Conservation (phyloP, 2,329 filamentous ascomycete species). For the Claviceps spartinae region DNA sequence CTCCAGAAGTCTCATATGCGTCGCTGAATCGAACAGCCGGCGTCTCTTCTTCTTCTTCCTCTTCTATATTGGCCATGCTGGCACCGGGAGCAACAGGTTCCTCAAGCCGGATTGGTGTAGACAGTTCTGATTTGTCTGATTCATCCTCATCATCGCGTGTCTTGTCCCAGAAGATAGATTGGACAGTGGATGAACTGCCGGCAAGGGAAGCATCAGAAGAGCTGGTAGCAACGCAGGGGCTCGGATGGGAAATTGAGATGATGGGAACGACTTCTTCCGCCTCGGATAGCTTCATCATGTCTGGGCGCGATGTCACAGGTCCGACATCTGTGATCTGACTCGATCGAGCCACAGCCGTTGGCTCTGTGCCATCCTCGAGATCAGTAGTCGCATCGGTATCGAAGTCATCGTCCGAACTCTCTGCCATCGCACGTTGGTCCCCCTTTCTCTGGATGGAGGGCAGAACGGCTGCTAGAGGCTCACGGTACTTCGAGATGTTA, state of each 20-base stretch:
- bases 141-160: not conserved
- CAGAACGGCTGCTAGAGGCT: slow-evolving; percentile 58
- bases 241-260: slow-evolving; percentile 5
- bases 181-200: slow-evolving; percentile 3
- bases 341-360: not conserved
- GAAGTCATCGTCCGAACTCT: slow-evolving; percentile 20
- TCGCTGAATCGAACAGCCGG: slow-evolving; percentile 59
- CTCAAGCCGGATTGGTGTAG: slow-evolving; percentile 8
- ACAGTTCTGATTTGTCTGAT: slow-evolving; percentile 2
- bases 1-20: slow-evolving; percentile 59
- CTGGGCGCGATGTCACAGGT: slow-evolving; percentile 4
- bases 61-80: slow-evolving; percentile 25
- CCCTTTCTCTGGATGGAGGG: slow-evolving; percentile 57
- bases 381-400: slow-evolving; percentile 8
- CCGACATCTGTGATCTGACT: not conserved
- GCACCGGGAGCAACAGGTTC: slow-evolving; percentile 11
- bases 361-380: slow-evolving; percentile 3
- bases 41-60: slow-evolving; percentile 28
- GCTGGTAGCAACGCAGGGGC: not conserved
- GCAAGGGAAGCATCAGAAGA: not conserved
- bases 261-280: not conserved
- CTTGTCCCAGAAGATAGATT: not conserved
- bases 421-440: slow-evolving; percentile 37
- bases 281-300: not conserved
- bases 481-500: slow-evolving; percentile 43